Percentiles rank a stretch among this genome's conserved stretches.
These are phyloP conservation scores for Solanum pinnatisectum DNA, from an alignment of 257 asterid genomes.

Conservation along the genomic window DNA sequence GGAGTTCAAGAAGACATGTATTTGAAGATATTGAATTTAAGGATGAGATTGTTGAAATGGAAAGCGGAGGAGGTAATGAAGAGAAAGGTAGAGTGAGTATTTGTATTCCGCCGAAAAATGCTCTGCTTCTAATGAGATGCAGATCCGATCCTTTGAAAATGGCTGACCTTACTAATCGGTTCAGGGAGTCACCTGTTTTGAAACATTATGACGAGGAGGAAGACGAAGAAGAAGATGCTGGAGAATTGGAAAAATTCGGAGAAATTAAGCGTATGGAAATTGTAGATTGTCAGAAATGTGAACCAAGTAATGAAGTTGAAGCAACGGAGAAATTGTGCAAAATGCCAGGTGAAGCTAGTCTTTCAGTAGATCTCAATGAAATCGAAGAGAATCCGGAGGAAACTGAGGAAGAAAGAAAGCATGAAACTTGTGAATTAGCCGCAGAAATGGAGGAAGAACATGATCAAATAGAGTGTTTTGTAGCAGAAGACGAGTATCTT, in stretches of 20 bases:
- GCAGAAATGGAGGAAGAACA: not conserved
- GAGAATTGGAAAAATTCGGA: constrained; percentile 5
- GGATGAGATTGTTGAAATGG: constrained; percentile 44
- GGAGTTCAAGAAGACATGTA: constrained; percentile 68
- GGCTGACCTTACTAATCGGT: constrained; percentile 59
- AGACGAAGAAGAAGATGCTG: constrained; percentile 7
- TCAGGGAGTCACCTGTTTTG: constrained; percentile 42
- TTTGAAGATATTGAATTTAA: constrained; percentile 75
- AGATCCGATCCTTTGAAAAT: constrained; percentile 94
- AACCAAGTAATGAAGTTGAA: not conserved
- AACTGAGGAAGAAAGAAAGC: not conserved
- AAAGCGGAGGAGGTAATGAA: constrained; percentile 13
- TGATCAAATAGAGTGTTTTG: not conserved
- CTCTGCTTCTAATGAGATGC: constrained; percentile 86
- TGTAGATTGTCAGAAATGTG: not conserved
- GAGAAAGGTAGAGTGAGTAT: constrained; percentile 59
- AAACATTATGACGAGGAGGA: constrained; percentile 8
- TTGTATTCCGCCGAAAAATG: constrained; percentile 92
- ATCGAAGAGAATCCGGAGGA: constrained; percentile 4
- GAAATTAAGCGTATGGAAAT: constrained; percentile 2
- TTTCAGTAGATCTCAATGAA: constrained; percentile 15
- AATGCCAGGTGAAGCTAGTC: constrained; percentile 7
- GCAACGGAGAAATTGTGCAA: not conserved
- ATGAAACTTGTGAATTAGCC: not conserved
- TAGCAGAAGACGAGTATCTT: not conserved